These are phyloP conservation scores for Penicillium mononematosum DNA, from an alignment of 495 filamentous ascomycete species.

Conservation along the genomic window DNA sequence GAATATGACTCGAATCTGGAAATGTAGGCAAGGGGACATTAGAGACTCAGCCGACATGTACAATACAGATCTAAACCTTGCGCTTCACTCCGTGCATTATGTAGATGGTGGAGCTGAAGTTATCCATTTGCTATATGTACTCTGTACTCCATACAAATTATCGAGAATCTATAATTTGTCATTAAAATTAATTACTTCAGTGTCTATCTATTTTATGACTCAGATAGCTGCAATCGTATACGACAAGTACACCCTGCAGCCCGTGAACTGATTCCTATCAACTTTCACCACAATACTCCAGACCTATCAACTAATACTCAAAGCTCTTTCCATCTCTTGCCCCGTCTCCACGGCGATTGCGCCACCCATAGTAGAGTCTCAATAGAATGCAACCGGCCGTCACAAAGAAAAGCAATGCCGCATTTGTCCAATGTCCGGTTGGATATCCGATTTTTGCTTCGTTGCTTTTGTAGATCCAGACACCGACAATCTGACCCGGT, in stretches of 20 bases:
- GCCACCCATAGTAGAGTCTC: conserved; percentile 40
- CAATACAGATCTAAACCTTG: not conserved
- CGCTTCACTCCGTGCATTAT: not conserved
- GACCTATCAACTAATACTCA: conserved; percentile 29
- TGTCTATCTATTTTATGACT: not conserved
- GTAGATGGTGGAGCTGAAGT: not conserved
- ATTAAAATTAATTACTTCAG: not conserved
- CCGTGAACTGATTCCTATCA: not conserved
- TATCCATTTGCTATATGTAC: not conserved
- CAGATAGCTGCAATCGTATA: not conserved
- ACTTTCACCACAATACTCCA: not conserved
- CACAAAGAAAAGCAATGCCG: conserved; percentile 46
- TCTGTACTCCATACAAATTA: not conserved
- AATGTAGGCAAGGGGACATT: not conserved
- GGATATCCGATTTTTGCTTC: conserved; percentile 62
- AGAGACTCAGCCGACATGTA: not conserved
- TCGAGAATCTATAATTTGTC: not conserved
- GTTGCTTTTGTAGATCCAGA: conserved; percentile 69
- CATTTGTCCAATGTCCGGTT: conserved; percentile 61
- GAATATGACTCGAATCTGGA: not conserved
- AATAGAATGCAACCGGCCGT: conserved; percentile 36
- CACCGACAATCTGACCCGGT: conserved; percentile 66
- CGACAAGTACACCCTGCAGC: too few species aligned
- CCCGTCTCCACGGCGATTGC: conserved; percentile 24
- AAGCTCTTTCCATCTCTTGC: conserved; percentile 29